A percentile compares a stretch with the other conserved stretches of the same genome.
phyloP scores from a whole-genome alignment of 176 grass and related monocot species.

The Phyllostachys edulis region DNA sequence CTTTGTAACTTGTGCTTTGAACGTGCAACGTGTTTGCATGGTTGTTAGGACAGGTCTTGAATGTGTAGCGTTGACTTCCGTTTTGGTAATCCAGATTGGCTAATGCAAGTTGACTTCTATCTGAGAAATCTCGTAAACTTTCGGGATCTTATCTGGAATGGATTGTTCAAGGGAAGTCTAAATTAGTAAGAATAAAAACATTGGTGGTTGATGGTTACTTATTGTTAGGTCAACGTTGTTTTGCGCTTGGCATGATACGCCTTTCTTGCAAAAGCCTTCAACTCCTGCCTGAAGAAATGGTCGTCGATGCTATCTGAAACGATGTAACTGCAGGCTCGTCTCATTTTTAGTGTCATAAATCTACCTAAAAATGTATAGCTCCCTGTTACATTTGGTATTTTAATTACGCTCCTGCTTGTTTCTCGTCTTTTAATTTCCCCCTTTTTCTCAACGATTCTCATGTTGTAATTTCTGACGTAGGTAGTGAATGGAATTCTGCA shows the following conservation, averaged over 20 bases:
- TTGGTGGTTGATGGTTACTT: background rate
- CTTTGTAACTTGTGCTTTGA: background rate
- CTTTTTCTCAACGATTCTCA: background rate
- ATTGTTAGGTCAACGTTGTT: background rate
- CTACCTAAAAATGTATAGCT: background rate
- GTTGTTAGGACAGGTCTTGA: too few relatives aligned
- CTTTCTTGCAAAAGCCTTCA: background rate
- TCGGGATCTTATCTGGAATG: background rate
- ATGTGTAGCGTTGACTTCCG: background rate
- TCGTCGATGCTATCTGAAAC: background rate
- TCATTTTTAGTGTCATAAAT: background rate
- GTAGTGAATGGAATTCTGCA: slow-evolving; percentile 78
- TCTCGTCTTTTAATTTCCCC: background rate
- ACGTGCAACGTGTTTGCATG: background rate
- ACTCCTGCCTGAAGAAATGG: background rate
- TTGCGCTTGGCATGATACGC: background rate
- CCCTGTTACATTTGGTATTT: background rate
- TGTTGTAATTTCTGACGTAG: slow-evolving; percentile 24
- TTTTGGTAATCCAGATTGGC: background rate
- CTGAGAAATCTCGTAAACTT: background rate
- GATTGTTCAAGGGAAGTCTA: background rate
- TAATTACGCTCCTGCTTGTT: background rate
- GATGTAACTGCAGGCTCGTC: background rate
- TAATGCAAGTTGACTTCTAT: slow-evolving; percentile 31
- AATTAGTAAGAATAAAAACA: background rate